A percentile compares a stretch with the other conserved stretches of the same genome.
These are phyloP conservation scores for Pleurozium schreberi DNA, from an alignment of 225 moss, liverwort and hornwort species.

Conservation along the genomic window DNA sequence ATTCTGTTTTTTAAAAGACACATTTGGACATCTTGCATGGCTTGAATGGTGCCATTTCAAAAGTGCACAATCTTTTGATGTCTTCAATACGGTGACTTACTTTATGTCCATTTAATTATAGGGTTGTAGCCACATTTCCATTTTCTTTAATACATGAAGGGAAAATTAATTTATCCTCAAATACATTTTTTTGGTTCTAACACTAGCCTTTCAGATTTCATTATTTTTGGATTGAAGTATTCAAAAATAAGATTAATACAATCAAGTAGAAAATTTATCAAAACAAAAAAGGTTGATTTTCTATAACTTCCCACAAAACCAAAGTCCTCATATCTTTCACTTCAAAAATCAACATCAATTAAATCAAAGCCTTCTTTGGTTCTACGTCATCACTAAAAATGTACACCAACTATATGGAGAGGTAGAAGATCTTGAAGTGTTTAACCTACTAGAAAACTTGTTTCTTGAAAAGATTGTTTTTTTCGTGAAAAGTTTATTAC, in stretches of 20 bases:
- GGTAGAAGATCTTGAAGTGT: no score
- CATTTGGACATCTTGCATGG: neutral
- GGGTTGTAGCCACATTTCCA: neutral
- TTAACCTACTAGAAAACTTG: no score
- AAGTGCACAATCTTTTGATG: neutral
- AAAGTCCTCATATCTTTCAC: neutral
- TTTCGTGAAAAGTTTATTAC: no score
- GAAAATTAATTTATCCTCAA: neutral
- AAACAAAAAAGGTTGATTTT: no score
- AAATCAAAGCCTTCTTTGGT: no score
- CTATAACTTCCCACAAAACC: neutral
- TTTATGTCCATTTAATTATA: neutral
- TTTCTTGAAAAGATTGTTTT: no score
- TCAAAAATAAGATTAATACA: neutral
- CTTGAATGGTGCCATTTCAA: neutral
- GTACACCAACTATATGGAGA: no score
- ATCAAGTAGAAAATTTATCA: neutral
- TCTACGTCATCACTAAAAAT: no score
- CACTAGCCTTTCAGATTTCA: neutral
- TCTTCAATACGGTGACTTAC: neutral
- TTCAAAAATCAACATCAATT: no score
- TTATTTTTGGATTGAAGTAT: neutral
- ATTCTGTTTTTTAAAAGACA: neutral
- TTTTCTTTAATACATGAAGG: no score
- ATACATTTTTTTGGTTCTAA: neutral